Base-by-base conservation (phyloP, 1,139 yeast genomes). In the Dujonia santamariae region DNA sequence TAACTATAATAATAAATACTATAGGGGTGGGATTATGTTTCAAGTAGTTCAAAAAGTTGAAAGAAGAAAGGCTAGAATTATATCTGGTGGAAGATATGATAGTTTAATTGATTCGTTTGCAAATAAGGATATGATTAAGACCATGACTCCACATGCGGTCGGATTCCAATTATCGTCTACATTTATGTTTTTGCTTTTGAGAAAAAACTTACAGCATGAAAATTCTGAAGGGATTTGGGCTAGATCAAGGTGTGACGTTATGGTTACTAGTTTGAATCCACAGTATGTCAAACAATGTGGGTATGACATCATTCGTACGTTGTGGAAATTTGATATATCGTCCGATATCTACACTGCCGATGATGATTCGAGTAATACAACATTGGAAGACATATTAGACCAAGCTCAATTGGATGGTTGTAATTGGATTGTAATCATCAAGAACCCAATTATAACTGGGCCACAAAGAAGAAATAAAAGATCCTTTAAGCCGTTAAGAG, bases 61-160 rank as follows among this genome's bases (percentile, higher is more conserved):
- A 9, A 72, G 67, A 42, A 21, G 26, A n/a, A 59, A 51, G 30
- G 53, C 72, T 0, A 55, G 90, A 28, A 61, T 86, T 28, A 94
- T 94, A 9, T 92, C 95, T 1, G 98, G 98, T 30, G 98, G 98
- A 1, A 65, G 98, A 34, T 92, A 87, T 50, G 97, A 92, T 50
- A 62, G 68, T 16, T 65, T 90, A 43, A 74, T 88, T 15, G 64
- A 75, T 2, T 72, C 80, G 13, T 72, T 86, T 41, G 74, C 87
- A 0, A 75, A 56, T 30, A 54, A 54, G 14, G 60, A 57, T 24
- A 47, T 64, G 11, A 46, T 54, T 1, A 56, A 56, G 25, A 38
- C 48, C 4, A 49, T 45, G 5, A 60, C 63, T 3, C 65, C 66
- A 0, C 75, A 75, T 45, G 95, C 87, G 0, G 97, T 88, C 22